Conservation (phyloP, 331 rosid genomes). For the Pyracantha coccinea region DNA sequence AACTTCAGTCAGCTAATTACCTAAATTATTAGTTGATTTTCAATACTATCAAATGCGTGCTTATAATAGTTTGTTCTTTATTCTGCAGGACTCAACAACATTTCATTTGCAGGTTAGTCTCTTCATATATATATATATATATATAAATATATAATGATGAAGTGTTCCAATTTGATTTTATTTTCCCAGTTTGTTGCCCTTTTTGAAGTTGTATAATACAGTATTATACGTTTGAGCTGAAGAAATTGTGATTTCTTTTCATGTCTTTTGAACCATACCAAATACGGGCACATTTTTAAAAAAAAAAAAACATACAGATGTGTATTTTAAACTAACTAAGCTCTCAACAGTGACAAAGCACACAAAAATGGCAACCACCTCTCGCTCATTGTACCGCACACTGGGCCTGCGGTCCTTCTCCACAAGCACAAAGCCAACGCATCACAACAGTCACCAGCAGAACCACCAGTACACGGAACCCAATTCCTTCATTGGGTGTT, state of each 20-base stretch:
- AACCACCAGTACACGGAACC: neutral
- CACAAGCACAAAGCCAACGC: neutral
- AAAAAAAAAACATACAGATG: too few species aligned
- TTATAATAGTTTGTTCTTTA: neutral
- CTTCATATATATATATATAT: neutral
- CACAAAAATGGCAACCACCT: neutral
- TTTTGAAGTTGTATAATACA: too few species aligned
- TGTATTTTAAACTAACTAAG: too few species aligned
- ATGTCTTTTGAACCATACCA: too few species aligned
- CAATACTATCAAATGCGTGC: too few species aligned
- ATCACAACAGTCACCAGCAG: neutral
- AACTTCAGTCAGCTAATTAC: too few species aligned
- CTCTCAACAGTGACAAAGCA: neutral
- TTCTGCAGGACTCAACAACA: conserved; percentile 82
- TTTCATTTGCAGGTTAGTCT: conserved; percentile 77
- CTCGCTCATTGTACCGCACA: neutral
- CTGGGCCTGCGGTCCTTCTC: neutral
- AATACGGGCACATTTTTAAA: too few species aligned
- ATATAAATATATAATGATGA: neutral
- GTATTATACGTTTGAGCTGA: too few species aligned
- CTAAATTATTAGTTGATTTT: too few species aligned
- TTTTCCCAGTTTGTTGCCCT: too few species aligned
- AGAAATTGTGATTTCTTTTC: too few species aligned
- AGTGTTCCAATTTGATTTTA: too few species aligned
- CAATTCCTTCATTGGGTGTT: neutral